Base-by-base conservation (phyloP, 768 basidiomycete genomes). In the Mycena latifolia region DNA sequence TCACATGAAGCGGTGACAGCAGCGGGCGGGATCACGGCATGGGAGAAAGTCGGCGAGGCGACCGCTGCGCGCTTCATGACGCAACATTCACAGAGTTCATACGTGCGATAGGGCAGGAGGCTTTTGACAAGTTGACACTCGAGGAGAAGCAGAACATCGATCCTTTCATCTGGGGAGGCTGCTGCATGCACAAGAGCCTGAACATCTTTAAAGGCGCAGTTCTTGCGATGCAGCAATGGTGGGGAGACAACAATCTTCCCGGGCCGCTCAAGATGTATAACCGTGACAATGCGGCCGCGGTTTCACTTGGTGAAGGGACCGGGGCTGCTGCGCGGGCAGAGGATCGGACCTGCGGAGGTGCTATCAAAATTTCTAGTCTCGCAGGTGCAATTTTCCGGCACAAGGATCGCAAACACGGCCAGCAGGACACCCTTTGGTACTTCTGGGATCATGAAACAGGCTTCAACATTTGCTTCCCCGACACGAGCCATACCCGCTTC, bases 401-500 rank as follows among this genome's bases (percentile, higher is more conserved):
- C 60, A 61, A 61, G 28, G 59, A 61, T 18, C 31, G 59, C 20
- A 61, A 61, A 33, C 59, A 48, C 8, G 58, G 58, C 1, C 60
- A 61, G 28, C 51, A 74, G 11, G 76, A 77, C 29, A 54, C 64
- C 0, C 67, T 69, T 9, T 56, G 69, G 9, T 62, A 45, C 35
- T 74, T 51, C 55, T 71, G 71, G 29, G 65, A 71, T 27, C 11
- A 35, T 2, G 24, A 41, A 11, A 57, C 55, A 2, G 55, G 55
- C 4, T 15, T 57, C 17, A 46, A 59, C 17, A 25, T 72, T 33
- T 55, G 29, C 50, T 77, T 74, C 51, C 76, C 77, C 0, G 76
- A 77, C 46, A 76, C 76, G 0, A 76, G 73, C 63, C 77, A 77
- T 53, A 77, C 69, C 5, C 73, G 71, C 0, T 78, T 71, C 48